Evolutionary conservation across 495 filamentous ascomycete genomes (phyloP).

Genomic region (Cryomyces antarcticus): DNA sequence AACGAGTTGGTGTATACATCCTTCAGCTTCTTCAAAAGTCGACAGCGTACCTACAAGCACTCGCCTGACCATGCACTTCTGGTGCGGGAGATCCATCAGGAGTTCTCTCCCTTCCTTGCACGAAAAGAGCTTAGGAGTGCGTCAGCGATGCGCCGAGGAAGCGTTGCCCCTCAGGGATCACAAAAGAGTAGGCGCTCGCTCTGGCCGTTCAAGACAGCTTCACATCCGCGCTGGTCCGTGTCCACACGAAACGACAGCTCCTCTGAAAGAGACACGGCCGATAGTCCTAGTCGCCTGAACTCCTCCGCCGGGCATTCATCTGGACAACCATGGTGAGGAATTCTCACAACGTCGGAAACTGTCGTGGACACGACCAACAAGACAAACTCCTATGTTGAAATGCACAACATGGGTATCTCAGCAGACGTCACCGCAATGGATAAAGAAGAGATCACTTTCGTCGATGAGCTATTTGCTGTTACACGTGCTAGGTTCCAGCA

Average conservation of each 20-base stretch:
- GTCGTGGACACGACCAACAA: slow-evolving; percentile 9
- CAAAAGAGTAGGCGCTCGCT: background rate
- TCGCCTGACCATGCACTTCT: slow-evolving; percentile 30
- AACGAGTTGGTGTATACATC: slow-evolving; percentile 25
- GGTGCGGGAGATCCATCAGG: slow-evolving; percentile 25
- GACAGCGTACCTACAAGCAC: slow-evolving; percentile 32
- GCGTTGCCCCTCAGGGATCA: background rate
- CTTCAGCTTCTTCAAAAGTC: slow-evolving; percentile 33
- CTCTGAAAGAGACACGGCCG: background rate
- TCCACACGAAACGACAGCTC: background rate
- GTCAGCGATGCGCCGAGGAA: slow-evolving; percentile 10
- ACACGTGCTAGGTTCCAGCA: slow-evolving; percentile 6
- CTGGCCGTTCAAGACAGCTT: background rate
- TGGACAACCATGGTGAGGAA: slow-evolving; percentile 5
- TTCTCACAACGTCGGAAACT: slow-evolving; percentile 12
- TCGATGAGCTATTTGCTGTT: slow-evolving; percentile 15
- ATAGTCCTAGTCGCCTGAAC: background rate
- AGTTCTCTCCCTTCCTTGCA: slow-evolving; percentile 21
- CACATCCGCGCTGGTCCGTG: background rate
- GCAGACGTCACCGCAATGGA: slow-evolving; percentile 9
- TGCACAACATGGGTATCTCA: slow-evolving; percentile 5
- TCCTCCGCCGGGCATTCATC: background rate
- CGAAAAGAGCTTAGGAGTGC: slow-evolving; percentile 16
- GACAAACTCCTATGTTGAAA: slow-evolving; percentile 7
- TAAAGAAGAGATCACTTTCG: slow-evolving; percentile 14